These are phyloP conservation scores for Suillus lakei DNA, from an alignment of 768 basidiomycete species.

Conservation along the genomic window DNA sequence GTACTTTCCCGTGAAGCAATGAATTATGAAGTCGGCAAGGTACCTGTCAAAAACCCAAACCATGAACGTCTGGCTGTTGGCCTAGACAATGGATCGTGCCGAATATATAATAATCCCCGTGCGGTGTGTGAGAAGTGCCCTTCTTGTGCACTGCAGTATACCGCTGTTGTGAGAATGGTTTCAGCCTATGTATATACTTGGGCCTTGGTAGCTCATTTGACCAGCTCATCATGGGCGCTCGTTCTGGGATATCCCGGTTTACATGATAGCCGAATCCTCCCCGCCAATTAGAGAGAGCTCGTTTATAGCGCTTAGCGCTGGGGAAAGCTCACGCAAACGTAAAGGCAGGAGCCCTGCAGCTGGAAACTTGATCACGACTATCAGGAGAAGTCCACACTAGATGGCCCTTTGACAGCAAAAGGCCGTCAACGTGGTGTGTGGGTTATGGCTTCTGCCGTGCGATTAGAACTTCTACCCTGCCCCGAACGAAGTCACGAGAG, in stretches of 20 bases:
- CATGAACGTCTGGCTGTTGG: neutral
- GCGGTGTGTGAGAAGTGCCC: constrained; percentile 31
- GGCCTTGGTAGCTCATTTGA: neutral
- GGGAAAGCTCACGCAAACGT: neutral
- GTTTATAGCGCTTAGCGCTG: neutral
- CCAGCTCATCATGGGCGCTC: constrained; percentile 1
- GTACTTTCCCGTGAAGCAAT: neutral
- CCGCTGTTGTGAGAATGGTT: constrained; percentile 15
- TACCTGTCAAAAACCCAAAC: neutral
- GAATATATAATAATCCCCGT: constrained; percentile 23
- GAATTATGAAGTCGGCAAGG: constrained; percentile 10
- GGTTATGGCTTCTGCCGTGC: constrained; percentile 5
- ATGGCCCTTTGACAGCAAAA: constrained; percentile 18
- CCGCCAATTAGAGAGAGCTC: constrained; percentile 1
- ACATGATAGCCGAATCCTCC: neutral
- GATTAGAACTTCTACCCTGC: constrained; percentile 9
- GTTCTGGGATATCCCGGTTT: neutral
- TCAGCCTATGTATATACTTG: neutral
- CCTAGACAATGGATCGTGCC: constrained; percentile 4
- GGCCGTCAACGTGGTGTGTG: constrained; percentile 12
- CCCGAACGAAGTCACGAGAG: constrained; percentile 3
- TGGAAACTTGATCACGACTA: constrained; percentile 9
- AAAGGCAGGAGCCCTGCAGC: neutral
- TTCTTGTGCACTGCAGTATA: constrained; percentile 7
- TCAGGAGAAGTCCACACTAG: constrained; percentile 8